Percentiles rank a stretch among this genome's conserved stretches.
These are phyloP conservation scores for Schizosaccharomyces octosporus DNA, from an alignment of 805 yeast genomes.

Conservation along the genomic window DNA sequence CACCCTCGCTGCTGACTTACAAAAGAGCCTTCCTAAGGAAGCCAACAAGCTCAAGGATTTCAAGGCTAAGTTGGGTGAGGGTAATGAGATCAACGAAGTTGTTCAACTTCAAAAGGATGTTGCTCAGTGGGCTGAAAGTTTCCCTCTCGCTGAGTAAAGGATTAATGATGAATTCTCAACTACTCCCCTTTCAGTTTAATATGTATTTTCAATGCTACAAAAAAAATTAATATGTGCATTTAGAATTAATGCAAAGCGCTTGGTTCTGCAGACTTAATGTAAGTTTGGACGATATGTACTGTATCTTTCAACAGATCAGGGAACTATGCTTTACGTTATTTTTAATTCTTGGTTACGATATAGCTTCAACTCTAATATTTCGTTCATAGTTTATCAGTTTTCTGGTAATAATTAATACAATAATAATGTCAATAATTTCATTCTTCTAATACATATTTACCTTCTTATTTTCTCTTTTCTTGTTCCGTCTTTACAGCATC, in stretches of 20 bases:
- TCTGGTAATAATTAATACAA: background rate
- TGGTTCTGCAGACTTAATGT: background rate
- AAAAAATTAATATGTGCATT: too few relatives aligned
- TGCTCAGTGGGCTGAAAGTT: constrained; percentile 42
- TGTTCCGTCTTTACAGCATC: too few relatives aligned
- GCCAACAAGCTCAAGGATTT: constrained; percentile 34
- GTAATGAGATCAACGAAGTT: constrained; percentile 37
- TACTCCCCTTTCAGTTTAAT: too few relatives aligned
- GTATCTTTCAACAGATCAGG: background rate
- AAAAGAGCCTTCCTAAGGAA: constrained; percentile 31
- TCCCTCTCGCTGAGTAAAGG: constrained; percentile 20
- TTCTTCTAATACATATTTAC: too few relatives aligned
- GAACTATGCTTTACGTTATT: background rate
- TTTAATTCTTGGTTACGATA: background rate
- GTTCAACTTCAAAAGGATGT: constrained; percentile 40
- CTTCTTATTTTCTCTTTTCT: too few relatives aligned
- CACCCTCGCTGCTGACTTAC: constrained; percentile 36
- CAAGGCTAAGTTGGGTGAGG: constrained; percentile 27
- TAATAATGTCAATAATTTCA: background rate
- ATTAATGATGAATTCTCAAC: too few relatives aligned
- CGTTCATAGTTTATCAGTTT: background rate
- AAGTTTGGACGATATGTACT: background rate
- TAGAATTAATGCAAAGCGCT: too few relatives aligned
- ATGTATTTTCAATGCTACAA: too few relatives aligned
- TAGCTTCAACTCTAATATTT: background rate